Evolutionary conservation across 2,329 filamentous ascomycete genomes (phyloP).

Genomic region (Alternaria ethzedia): DNA sequence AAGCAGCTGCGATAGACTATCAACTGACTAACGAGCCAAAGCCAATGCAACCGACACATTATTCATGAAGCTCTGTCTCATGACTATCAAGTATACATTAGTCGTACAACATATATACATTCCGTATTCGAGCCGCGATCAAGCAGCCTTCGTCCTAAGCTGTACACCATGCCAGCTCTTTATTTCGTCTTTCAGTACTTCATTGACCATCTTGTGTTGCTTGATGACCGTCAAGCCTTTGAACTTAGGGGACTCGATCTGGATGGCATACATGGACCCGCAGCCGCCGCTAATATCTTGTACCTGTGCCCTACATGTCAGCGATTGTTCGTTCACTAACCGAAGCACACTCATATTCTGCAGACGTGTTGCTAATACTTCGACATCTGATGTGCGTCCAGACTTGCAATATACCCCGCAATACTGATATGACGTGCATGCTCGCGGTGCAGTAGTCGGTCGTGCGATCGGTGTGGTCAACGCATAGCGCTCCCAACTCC

Average conservation of each 20-base stretch:
- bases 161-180: conserved; percentile 85
- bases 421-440: conserved; percentile 16
- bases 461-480: conserved; percentile 14
- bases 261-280: conserved; percentile 86
- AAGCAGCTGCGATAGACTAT: not conserved
- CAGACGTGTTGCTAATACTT: not conserved
- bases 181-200: conserved; percentile 74
- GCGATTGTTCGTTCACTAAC: not conserved
- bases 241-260: conserved; percentile 75
- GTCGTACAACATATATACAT: conserved; percentile 16
- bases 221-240: conserved; percentile 74
- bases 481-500: conserved; percentile 10
- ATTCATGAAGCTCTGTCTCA: not conserved
- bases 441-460: conserved; percentile 17
- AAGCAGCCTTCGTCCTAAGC: conserved; percentile 69
- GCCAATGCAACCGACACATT: not conserved
- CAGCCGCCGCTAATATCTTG: conserved; percentile 84
- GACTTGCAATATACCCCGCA: conserved; percentile 4
- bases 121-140: not conserved
- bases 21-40: not conserved
- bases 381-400: not conserved
- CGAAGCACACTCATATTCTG: not conserved
- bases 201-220: conserved; percentile 83
- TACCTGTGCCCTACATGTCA: conserved; percentile 57
- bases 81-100: not conserved